Evolutionary conservation across 192 early-diverging fungal genomes (phyloP).

Genomic region (Thoreauomyces humboldtii): DNA sequence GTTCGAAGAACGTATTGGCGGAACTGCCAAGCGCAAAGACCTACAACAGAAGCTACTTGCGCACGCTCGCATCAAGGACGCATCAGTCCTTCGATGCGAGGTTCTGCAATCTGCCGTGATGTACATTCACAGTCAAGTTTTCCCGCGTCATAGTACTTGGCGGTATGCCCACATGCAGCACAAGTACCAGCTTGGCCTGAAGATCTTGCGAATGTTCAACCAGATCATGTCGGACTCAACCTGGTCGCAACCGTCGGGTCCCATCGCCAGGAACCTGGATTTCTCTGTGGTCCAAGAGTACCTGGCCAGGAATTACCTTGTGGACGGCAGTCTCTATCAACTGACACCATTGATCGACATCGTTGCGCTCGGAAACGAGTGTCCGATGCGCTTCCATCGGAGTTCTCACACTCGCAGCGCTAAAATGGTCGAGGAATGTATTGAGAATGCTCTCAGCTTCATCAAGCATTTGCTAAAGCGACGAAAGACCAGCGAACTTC

Average conservation of each 20-base stretch:
- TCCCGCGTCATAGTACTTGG: constrained; percentile 42
- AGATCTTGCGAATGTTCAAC: constrained; percentile 46
- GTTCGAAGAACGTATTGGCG: constrained; percentile 8
- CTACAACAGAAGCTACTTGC: constrained; percentile 4
- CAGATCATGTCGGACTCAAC: constrained; percentile 39
- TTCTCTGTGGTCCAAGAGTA: constrained; percentile 31
- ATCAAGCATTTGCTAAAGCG: constrained; percentile 36
- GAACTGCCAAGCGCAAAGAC: not conserved
- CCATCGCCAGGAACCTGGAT: not conserved
- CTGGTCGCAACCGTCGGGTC: constrained; percentile 2
- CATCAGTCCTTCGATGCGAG: constrained; percentile 21
- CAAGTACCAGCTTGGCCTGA: constrained; percentile 39
- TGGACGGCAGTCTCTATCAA: constrained; percentile 34
- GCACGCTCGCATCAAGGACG: not conserved
- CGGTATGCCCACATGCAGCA: constrained; percentile 37
- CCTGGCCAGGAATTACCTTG: constrained; percentile 30
- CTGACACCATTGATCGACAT: constrained; percentile 41
- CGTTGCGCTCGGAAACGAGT: constrained; percentile 27
- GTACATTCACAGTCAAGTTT: constrained; percentile 45
- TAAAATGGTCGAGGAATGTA: constrained; percentile 30
- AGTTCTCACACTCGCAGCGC: constrained; percentile 13
- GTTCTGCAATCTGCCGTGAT: constrained; percentile 37
- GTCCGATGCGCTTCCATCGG: constrained; percentile 26
- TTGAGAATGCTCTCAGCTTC: constrained; percentile 37
- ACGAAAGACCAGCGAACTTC: constrained; percentile 14